Percentiles rank a stretch among this genome's conserved stretches.
Evolutionary conservation across 352 stramenopile species (phyloP).

Genomic region (Aphanomyces euteiches): DNA sequence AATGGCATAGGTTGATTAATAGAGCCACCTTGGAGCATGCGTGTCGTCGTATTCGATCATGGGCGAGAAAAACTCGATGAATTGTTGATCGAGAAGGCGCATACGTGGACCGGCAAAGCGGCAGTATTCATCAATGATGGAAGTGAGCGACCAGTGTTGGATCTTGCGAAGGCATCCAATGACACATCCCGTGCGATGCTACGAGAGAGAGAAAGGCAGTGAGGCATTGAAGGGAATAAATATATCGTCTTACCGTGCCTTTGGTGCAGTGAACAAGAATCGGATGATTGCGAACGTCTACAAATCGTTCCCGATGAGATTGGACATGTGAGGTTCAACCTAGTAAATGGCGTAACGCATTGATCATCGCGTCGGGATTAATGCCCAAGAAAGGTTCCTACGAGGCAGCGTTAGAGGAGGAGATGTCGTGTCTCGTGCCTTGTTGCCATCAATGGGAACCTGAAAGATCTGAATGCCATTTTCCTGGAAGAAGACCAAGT

Average conservation of each 20-base stretch:
- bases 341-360: slow-evolving; percentile 70
- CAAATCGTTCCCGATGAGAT: background rate
- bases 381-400: slow-evolving; percentile 88
- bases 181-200: slow-evolving; percentile 81
- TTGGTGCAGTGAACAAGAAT: slow-evolving; percentile 88
- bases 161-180: slow-evolving; percentile 86
- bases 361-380: slow-evolving; percentile 72
- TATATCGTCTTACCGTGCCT: slow-evolving; percentile 57
- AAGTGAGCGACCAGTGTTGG: slow-evolving; percentile 82
- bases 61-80: slow-evolving; percentile 87
- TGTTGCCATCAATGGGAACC: slow-evolving; percentile 86
- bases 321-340: slow-evolving; percentile 36
- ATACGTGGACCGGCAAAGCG: slow-evolving; percentile 79
- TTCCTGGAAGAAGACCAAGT: slow-evolving; percentile 76
- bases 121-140: slow-evolving; percentile 86
- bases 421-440: slow-evolving; percentile 39
- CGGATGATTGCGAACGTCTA: slow-evolving; percentile 81
- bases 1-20: slow-evolving; percentile 30
- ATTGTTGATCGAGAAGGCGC: slow-evolving; percentile 82
- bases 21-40: slow-evolving; percentile 72
- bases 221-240: background rate
- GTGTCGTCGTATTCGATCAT: slow-evolving; percentile 75
- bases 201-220: background rate
- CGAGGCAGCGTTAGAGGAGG: slow-evolving; percentile 1
- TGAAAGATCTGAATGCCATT: slow-evolving; percentile 80